A percentile compares a stretch with the other conserved stretches of the same genome.
Evolutionary conservation across 2,329 filamentous ascomycete genomes (phyloP).

Genomic region (Botryotinia narcissicola): DNA sequence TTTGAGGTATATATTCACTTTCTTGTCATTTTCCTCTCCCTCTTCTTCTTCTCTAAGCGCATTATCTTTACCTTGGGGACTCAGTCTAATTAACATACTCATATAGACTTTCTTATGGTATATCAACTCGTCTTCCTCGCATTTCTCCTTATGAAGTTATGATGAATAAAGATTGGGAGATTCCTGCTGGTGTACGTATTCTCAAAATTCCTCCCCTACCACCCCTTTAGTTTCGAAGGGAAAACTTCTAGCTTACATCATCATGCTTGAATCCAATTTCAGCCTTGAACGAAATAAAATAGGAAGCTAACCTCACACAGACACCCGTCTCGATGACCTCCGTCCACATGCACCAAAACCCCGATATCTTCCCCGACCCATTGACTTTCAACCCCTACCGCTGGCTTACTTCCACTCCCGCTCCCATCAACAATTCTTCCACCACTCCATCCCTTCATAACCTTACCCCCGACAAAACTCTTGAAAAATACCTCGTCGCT

Average conservation of each 20-base stretch:
- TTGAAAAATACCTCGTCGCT: conserved; percentile 27
- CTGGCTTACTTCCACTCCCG: conserved; percentile 24
- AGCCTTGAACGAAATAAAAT: background rate
- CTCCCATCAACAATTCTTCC: background rate
- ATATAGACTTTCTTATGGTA: conserved; percentile 25
- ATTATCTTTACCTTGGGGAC: background rate
- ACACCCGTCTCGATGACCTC: conserved; percentile 31
- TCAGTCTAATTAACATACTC: background rate
- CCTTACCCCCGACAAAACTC: conserved; percentile 23
- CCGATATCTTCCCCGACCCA: conserved; percentile 26
- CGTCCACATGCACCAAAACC: conserved; percentile 28
- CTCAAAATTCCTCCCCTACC: background rate
- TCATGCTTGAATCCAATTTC: too few relatives aligned
- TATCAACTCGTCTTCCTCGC: conserved; percentile 23
- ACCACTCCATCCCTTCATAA: background rate
- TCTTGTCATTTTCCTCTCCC: background rate
- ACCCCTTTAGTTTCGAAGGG: background rate
- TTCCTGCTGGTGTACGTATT: conserved; percentile 24
- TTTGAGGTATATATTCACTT: conserved; percentile 19
- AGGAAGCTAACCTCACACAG: background rate
- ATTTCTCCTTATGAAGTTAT: conserved; percentile 21
- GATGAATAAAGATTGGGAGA: conserved; percentile 22
- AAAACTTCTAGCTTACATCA: background rate
- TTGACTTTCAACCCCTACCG: conserved; percentile 25
- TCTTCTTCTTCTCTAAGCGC: background rate